Conservation (phyloP, 768 basidiomycete species). For the Amanita phalloides region DNA sequence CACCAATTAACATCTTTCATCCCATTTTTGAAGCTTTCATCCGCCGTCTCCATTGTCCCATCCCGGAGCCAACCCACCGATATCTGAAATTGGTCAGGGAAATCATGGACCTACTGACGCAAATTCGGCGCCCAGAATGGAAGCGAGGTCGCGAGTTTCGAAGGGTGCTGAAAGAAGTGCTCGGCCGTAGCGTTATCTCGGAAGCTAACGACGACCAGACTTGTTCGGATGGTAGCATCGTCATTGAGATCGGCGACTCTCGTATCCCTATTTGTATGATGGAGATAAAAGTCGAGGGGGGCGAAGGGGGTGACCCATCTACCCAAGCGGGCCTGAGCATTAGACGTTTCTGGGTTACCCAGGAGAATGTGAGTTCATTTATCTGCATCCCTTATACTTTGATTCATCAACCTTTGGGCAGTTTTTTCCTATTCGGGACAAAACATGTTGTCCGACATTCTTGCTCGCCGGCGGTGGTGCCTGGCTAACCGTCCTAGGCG, state of each 20-base stretch:
- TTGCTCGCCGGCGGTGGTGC: conserved; percentile 17
- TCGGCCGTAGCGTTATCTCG: not conserved
- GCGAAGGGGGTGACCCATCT: conserved; percentile 18
- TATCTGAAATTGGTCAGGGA: conserved; percentile 4
- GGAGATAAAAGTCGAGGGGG: conserved; percentile 16
- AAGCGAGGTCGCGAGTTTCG: not conserved
- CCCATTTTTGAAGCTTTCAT: conserved; percentile 17
- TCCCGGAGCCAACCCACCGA: conserved; percentile 5
- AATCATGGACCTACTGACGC: conserved; percentile 7
- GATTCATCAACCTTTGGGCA: not conserved
- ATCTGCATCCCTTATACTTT: not conserved
- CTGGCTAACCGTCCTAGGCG: not conserved
- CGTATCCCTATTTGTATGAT: conserved; percentile 8
- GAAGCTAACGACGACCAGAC: not conserved
- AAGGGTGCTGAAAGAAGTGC: not conserved
- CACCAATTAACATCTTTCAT: conserved; percentile 18
- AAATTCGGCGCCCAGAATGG: conserved; percentile 9
- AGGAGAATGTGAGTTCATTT: not conserved
- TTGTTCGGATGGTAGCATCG: not conserved
- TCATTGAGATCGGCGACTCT: conserved; percentile 1
- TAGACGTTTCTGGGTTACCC: conserved; percentile 6
- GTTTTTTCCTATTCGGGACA: not conserved
- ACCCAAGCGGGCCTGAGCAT: conserved; percentile 18
- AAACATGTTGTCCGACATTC: conserved; percentile 21
- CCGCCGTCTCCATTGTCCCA: conserved; percentile 10